These are phyloP conservation scores for Drechslerella dactyloides DNA, from an alignment of 2,329 filamentous ascomycete species.

Conservation along the genomic window DNA sequence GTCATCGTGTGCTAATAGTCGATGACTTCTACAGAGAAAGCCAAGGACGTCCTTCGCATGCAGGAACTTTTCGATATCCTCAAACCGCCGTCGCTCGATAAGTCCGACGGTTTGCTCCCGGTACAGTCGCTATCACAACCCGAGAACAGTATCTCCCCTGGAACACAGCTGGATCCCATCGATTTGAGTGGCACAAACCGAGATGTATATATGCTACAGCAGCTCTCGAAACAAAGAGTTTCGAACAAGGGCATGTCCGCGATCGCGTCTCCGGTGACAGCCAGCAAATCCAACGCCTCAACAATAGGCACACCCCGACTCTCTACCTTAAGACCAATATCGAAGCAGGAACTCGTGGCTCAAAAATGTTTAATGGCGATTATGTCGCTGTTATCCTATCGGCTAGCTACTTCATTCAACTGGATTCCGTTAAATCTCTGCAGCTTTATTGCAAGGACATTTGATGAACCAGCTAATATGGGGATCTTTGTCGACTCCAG, in stretches of 20 bases:
- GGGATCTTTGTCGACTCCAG: not conserved
- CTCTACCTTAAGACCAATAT: slow-evolving; percentile 8
- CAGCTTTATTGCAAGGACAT: slow-evolving; percentile 30
- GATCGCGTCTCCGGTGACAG: slow-evolving; percentile 29
- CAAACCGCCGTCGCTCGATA: slow-evolving; percentile 15
- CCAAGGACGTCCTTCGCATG: slow-evolving; percentile 27
- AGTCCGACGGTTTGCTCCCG: slow-evolving; percentile 22
- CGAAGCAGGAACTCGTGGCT: slow-evolving; percentile 35
- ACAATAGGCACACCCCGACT: slow-evolving; percentile 28
- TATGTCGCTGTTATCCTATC: slow-evolving; percentile 45
- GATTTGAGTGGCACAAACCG: slow-evolving; percentile 43
- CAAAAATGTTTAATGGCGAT: slow-evolving; percentile 37
- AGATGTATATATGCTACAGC: slow-evolving; percentile 46
- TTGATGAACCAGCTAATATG: not conserved
- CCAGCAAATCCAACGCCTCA: slow-evolving; percentile 22
- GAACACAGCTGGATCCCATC: slow-evolving; percentile 43
- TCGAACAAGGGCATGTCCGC: slow-evolving; percentile 15
- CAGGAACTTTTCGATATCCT: slow-evolving; percentile 40
- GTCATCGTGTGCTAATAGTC: slow-evolving; percentile 2
- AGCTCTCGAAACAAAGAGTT: slow-evolving; percentile 42
- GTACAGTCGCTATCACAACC: slow-evolving; percentile 22
- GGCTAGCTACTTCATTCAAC: slow-evolving; percentile 30
- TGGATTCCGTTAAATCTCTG: slow-evolving; percentile 46
- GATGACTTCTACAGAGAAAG: slow-evolving; percentile 21
- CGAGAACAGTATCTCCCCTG: slow-evolving; percentile 22